phyloP scores from a whole-genome alignment of 257 asterid species.

The Nicotiana undulata region DNA sequence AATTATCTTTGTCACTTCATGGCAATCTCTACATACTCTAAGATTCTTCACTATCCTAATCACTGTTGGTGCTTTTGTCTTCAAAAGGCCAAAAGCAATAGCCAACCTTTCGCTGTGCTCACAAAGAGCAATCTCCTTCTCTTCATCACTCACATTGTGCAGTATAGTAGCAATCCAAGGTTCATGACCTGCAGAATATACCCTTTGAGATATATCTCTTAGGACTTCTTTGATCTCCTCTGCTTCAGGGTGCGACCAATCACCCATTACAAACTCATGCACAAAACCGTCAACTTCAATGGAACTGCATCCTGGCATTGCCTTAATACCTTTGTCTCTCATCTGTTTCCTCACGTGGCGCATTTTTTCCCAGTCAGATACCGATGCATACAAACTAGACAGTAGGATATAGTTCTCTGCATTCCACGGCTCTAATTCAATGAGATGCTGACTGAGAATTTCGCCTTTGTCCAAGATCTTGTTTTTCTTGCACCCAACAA shows the following conservation, averaged over 20 bases:
- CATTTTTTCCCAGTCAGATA: slow-evolving; percentile 56
- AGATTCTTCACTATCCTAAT: slow-evolving; percentile 61
- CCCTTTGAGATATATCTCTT: slow-evolving; percentile 37
- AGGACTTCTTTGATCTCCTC: slow-evolving; percentile 31
- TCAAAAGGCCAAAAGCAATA: slow-evolving; percentile 56
- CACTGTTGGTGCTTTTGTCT: slow-evolving; percentile 38
- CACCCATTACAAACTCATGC: slow-evolving; percentile 56
- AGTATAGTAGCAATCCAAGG: slow-evolving; percentile 51
- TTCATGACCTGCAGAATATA: slow-evolving; percentile 37
- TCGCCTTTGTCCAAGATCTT: slow-evolving; percentile 45
- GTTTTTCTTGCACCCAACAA: slow-evolving; percentile 52
- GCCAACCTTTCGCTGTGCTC: slow-evolving; percentile 68
- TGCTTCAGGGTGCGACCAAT: slow-evolving; percentile 56
- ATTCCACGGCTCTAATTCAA: slow-evolving; percentile 47
- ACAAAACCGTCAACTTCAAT: slow-evolving; percentile 52
- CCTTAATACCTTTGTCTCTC: slow-evolving; percentile 49
- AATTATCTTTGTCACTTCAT: slow-evolving; percentile 56
- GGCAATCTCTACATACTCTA: slow-evolving; percentile 54
- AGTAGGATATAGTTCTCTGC: slow-evolving; percentile 64
- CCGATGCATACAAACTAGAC: slow-evolving; percentile 51
- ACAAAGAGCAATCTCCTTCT: slow-evolving; percentile 51
- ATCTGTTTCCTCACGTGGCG: slow-evolving; percentile 44
- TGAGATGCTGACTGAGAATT: slow-evolving; percentile 35
- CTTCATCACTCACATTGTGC: slow-evolving; percentile 44
- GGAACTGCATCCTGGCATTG: slow-evolving; percentile 54